Base-by-base conservation (phyloP, 257 asterid genomes). In the Henckelia pumila region DNA sequence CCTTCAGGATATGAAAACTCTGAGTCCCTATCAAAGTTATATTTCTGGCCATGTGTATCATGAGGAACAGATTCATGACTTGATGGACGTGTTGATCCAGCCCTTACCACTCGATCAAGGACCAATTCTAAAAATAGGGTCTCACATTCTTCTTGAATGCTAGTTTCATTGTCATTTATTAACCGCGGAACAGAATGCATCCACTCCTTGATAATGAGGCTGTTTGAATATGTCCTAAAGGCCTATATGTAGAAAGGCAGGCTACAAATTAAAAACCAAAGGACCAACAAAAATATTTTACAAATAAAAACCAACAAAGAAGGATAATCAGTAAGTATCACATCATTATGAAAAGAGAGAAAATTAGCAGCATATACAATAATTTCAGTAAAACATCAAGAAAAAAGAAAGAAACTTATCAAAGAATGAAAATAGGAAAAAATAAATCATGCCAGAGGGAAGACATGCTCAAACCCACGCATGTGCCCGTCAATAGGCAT, bases 121-220 rank as follows among this genome's bases (percentile, higher is more conserved):
- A 93, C 84, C 67, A 93, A 82, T 79, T 93, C 99, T 24, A 84
- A 77, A 67, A 93, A 93, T 57, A 93, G 83, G 78, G 71, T 86
- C 81, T 88, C 95, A 25, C 97, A 90, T 82, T 93, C 99, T 76
- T 93, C 99, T 77, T 93, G 99, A 59, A 93, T 85, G 90, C 97
- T 83, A 63, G 96, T 80, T 84, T 93, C 99, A 53, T 88, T 88
- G 72, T 93, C 99, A 22, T 75, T 33, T 69, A 90, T 85, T 57
- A 88, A 78, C 69, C 92, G 97, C 17, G 91, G 96, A 71, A 85
- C 74, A 30, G 97, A 82, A 84, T 84, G 95, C 72, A 93, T 75
- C 99, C 99, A 93, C 85, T 90, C 96, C 78, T 79, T 93, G 35
- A 81, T 78, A 69, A 93, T 85, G 30, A 55, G 68, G 40, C 16